Evolutionary conservation across 805 yeast genomes (phyloP), one percentile per base, ranked within the genome.

Genomic region (Kodamaea hsintzibuensis): DNA sequence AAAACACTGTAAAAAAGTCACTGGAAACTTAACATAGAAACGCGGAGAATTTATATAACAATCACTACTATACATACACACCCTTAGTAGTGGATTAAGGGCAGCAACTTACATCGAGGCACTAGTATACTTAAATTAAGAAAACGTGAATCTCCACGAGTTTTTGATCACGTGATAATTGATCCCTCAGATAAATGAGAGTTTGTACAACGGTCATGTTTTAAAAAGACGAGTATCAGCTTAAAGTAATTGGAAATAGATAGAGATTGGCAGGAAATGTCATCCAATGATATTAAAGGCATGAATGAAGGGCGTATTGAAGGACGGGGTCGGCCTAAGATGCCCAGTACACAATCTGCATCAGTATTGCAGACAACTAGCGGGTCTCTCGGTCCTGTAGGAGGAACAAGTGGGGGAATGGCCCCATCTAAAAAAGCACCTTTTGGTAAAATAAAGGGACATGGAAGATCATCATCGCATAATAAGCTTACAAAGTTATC

Each of bases 401-500:
- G 33, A 13, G 9, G 40, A 7, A 25, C 40, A 27, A 13, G 42
- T 25, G 13, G 16, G 27, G 37, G 38, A 16, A 16, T 12, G 16
- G 30, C 53, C 14, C 18, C 13, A n/a, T 12, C 44, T 18, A 19
- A 50, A 19, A 37, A 43, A 35, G 17, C 38, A 13, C 14, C 25
- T 6, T 13, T 10, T 12, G 38, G 50, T 47, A 57, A 56, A 22
- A 47, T 47, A 2, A 63, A 62, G 37, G 49, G 57, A 42, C 72
- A 69, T 44, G 58, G 55, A 51, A 51, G 77, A 35, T 69, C 70
- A 44, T 57, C 66, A 12, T 72, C 78, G 4, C 71, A 69, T 53
- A 69, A 64, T 49, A 70, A 69, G 53, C 58, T 70, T 48, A 65
- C 63, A 55, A 72, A 69, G 56, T 56, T 70, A 50, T 63, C 74